Percentiles rank a stretch among this genome's conserved stretches.
Conservation (phyloP, 371 early-diverging fungal species). For the Mucor saturninus region DNA sequence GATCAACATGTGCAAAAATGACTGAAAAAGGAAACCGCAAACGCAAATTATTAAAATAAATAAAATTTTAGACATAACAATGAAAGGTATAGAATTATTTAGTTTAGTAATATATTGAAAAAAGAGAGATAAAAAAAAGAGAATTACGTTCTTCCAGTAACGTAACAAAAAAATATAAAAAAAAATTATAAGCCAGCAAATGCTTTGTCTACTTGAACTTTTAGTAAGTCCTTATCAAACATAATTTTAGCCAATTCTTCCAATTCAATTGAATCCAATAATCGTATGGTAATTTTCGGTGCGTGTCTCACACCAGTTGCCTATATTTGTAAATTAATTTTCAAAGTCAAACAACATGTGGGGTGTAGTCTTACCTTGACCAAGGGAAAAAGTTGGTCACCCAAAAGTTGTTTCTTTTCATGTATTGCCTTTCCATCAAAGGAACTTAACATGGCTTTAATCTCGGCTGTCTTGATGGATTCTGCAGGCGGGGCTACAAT, state of each 20-base stretch:
- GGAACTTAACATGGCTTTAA: slow-evolving; percentile 32
- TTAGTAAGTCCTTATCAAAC: slow-evolving; percentile 45
- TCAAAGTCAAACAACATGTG: neutral
- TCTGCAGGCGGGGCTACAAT: slow-evolving; percentile 39
- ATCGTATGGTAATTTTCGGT: slow-evolving; percentile 52
- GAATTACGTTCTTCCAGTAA: slow-evolving; percentile 3
- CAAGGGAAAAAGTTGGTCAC: slow-evolving; percentile 50
- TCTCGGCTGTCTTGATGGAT: slow-evolving; percentile 17
- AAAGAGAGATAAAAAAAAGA: neutral
- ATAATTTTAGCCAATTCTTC: slow-evolving; percentile 51
- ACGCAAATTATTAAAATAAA: neutral
- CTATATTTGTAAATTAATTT: slow-evolving; percentile 15
- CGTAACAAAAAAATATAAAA: neutral
- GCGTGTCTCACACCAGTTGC: slow-evolving; percentile 44
- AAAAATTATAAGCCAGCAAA: slow-evolving; percentile 16
- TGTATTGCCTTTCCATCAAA: slow-evolving; percentile 39
- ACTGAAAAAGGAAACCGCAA: slow-evolving; percentile 1
- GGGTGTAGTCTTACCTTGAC: slow-evolving; percentile 42
- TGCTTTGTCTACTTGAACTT: slow-evolving; percentile 41
- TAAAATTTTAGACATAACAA: neutral
- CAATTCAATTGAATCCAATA: slow-evolving; percentile 54
- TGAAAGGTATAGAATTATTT: slow-evolving; percentile 10
- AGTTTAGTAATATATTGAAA: neutral
- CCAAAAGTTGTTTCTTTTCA: slow-evolving; percentile 50
- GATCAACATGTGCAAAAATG: slow-evolving; percentile 5